Conservation (phyloP, 192 early-diverging fungal species). For the Phycomyces nitens region DNA sequence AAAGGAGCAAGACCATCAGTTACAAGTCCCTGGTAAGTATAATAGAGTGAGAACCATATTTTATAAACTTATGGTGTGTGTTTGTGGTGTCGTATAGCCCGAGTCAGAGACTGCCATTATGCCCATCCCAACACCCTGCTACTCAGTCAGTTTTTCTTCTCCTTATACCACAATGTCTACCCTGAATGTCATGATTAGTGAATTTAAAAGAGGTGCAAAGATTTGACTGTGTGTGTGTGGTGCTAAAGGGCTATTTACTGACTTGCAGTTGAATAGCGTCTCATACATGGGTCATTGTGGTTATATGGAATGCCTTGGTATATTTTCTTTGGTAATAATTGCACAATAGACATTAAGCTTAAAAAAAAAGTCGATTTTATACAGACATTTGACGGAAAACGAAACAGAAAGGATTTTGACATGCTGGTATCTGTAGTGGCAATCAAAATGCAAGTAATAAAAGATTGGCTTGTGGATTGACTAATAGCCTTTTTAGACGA, state of each 20-base stretch:
- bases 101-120: slow-evolving; percentile 20
- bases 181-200: slow-evolving; percentile 11
- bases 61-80: too few relatives aligned
- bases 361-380: not conserved
- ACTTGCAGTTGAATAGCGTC: too few relatives aligned
- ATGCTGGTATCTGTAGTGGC: not conserved
- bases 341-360: not conserved
- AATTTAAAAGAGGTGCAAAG: slow-evolving; percentile 20
- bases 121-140: slow-evolving; percentile 32
- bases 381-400: not conserved
- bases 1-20: not conserved
- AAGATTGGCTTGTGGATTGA: not conserved
- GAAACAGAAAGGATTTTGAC: slow-evolving; percentile 8
- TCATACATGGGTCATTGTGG: not conserved
- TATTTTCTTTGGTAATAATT: not conserved
- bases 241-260: too few relatives aligned
- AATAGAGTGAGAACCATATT: not conserved
- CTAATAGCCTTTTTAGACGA: too few relatives aligned
- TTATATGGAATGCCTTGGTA: not conserved
- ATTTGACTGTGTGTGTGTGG: too few relatives aligned
- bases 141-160: slow-evolving; percentile 20
- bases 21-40: slow-evolving; percentile 12
- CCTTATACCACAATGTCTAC: slow-evolving; percentile 25
- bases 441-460: not conserved
- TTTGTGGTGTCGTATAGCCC: not conserved